A percentile compares a stretch with the other conserved stretches of the same genome.
Evolutionary conservation across 352 stramenopile genomes (phyloP).

Genomic region (Pythium sukuiense): DNA sequence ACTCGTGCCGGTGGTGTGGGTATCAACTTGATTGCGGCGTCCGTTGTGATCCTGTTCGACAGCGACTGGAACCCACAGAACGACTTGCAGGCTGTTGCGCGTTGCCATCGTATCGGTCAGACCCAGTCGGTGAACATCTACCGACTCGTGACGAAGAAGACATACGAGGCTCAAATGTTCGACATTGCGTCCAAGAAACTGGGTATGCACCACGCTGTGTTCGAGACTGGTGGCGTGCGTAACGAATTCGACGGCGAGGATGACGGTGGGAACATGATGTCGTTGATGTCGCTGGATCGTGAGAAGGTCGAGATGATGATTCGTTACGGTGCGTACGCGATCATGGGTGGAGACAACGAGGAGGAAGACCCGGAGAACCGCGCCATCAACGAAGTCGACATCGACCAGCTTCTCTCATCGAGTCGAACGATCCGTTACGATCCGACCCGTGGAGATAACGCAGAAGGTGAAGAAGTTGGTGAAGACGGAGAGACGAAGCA

Average conservation of each 20-base stretch:
- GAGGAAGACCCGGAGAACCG: slow-evolving; percentile 89
- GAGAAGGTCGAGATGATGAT: slow-evolving; percentile 99
- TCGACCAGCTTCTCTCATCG: slow-evolving; percentile 79
- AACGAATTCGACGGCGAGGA: slow-evolving; percentile 95
- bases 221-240: slow-evolving; percentile 92
- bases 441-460: slow-evolving; percentile 54
- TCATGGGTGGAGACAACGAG: slow-evolving; percentile 94
- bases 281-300: slow-evolving; percentile 91
- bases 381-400: slow-evolving; percentile 89
- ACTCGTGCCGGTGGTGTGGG: slow-evolving; percentile 97
- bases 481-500: slow-evolving; percentile 40
- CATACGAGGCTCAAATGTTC: slow-evolving; percentile 99
- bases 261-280: slow-evolving; percentile 91
- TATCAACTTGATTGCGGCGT: slow-evolving; percentile 95
- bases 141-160: slow-evolving; percentile 98
- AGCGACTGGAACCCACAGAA: slow-evolving; percentile 99
- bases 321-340: slow-evolving; percentile 96
- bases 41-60: slow-evolving; percentile 90
- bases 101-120: slow-evolving; percentile 99
- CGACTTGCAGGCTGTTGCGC: slow-evolving; percentile 97
- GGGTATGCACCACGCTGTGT: slow-evolving; percentile 97
- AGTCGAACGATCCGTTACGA: slow-evolving; percentile 90
- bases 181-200: slow-evolving; percentile 98
- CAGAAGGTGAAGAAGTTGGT: slow-evolving; percentile 39
- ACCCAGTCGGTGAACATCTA: slow-evolving; percentile 99